phyloP scores from a whole-genome alignment of 1,284 basidiomycete genomes.

The Coniferiporia weirii region DNA sequence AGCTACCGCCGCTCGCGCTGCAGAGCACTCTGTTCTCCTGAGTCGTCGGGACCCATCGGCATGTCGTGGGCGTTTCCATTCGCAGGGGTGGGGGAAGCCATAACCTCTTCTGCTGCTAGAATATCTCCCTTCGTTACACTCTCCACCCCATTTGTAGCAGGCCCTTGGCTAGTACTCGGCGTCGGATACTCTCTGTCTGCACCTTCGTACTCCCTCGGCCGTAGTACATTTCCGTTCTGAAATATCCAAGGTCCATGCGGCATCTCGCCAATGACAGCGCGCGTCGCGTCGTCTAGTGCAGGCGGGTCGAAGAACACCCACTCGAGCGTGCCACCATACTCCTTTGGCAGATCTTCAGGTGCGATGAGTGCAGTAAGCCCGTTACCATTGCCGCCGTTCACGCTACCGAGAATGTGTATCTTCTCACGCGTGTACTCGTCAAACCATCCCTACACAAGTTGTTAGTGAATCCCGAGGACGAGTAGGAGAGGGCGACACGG shows the following conservation, averaged over 20 bases:
- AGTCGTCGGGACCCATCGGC: no score
- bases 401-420: constrained; percentile 62
- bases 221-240: constrained; percentile 35
- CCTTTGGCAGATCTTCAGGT: constrained; percentile 50
- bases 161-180: no score
- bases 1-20: no score
- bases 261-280: constrained; percentile 37
- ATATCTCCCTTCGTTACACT: not conserved
- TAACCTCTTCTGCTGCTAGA: no score
- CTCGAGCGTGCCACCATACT: constrained; percentile 64
- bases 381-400: constrained; percentile 25
- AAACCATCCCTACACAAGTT: constrained; percentile 55
- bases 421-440: constrained; percentile 70
- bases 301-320: constrained; percentile 65
- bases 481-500: not conserved
- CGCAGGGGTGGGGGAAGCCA: no score
- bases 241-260: constrained; percentile 51
- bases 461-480: not conserved
- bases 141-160: not conserved
- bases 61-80: no score
- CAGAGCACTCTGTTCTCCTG: no score
- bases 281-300: constrained; percentile 44
- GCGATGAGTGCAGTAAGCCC: constrained; percentile 50
- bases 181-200: not conserved
- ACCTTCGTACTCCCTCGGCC: constrained; percentile 16